phyloP scores from a whole-genome alignment of 176 grass and related monocot genomes.

The Guadua angustifolia region DNA sequence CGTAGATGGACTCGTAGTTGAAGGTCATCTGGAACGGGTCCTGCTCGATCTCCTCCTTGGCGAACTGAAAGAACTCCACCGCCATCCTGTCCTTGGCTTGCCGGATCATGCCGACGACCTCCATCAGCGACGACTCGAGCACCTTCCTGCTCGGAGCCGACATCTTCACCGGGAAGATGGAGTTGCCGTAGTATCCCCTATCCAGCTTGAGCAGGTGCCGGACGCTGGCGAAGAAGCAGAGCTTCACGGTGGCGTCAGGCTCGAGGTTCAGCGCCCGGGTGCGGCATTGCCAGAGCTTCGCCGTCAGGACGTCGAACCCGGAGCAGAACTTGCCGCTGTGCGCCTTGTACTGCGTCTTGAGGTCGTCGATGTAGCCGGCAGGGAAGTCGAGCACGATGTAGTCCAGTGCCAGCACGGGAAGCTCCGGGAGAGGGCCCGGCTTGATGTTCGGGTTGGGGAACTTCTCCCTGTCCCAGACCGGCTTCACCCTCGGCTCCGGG shows the following conservation, averaged over 20 bases:
- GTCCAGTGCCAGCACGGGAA: conserved; percentile 50
- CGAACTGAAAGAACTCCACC: conserved; percentile 63
- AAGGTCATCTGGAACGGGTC: conserved; percentile 82
- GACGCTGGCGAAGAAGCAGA: conserved; percentile 63
- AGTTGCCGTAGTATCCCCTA: conserved; percentile 73
- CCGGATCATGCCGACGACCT: conserved; percentile 61
- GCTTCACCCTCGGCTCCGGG: conserved; percentile 44
- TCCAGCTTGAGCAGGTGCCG: conserved; percentile 63
- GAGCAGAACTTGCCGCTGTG: conserved; percentile 75
- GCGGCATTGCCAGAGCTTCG: conserved; percentile 64
- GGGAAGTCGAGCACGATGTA: conserved; percentile 59
- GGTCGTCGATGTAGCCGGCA: conserved; percentile 46
- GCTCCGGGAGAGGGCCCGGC: conserved; percentile 51
- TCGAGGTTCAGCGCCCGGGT: conserved; percentile 58
- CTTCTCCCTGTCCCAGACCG: conserved; percentile 67
- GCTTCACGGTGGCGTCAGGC: conserved; percentile 41
- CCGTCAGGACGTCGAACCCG: conserved; percentile 63
- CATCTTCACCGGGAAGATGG: conserved; percentile 65
- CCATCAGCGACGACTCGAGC: conserved; percentile 41
- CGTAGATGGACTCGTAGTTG: conserved; percentile 76
- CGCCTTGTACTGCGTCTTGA: conserved; percentile 57
- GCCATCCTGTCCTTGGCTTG: conserved; percentile 65
- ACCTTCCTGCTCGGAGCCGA: conserved; percentile 35
- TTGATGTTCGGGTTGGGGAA: conserved; percentile 62
- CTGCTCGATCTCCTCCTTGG: conserved; percentile 57